Percentiles rank a stretch among this genome's conserved stretches.
Evolutionary conservation across 257 asterid genomes (phyloP).

Genomic region (Solanum chiquidenum): DNA sequence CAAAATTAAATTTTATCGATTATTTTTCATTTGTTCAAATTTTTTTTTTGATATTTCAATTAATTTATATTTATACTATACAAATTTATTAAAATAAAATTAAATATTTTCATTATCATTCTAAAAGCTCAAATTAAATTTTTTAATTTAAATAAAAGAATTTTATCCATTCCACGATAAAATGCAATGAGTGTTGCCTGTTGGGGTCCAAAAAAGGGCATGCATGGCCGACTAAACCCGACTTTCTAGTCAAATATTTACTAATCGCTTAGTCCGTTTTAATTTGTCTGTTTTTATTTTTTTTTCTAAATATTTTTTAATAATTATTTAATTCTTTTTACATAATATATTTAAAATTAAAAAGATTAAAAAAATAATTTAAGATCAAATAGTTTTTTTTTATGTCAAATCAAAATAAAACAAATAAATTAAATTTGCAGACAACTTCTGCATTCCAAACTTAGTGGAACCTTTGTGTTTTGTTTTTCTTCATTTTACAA

Average conservation of each 20-base stretch:
- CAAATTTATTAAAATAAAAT: no score
- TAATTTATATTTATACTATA: no score
- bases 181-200: background rate
- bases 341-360: background rate
- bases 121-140: no score
- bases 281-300: background rate
- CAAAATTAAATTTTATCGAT: no score
- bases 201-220: background rate
- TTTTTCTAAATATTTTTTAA: background rate
- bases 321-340: background rate
- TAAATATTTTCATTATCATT: no score
- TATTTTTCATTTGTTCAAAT: no score
- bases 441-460: no score
- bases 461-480: background rate
- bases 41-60: no score
- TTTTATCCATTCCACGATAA: background rate
- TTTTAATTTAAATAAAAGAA: no score
- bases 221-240: background rate
- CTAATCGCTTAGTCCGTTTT: background rate
- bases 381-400: background rate
- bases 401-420: background rate
- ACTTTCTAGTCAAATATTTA: background rate
- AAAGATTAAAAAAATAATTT: background rate
- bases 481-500: background rate
- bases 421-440: background rate